Base-by-base conservation (phyloP, 768 basidiomycete genomes). In the Phlebiopsis flavidoalba region DNA sequence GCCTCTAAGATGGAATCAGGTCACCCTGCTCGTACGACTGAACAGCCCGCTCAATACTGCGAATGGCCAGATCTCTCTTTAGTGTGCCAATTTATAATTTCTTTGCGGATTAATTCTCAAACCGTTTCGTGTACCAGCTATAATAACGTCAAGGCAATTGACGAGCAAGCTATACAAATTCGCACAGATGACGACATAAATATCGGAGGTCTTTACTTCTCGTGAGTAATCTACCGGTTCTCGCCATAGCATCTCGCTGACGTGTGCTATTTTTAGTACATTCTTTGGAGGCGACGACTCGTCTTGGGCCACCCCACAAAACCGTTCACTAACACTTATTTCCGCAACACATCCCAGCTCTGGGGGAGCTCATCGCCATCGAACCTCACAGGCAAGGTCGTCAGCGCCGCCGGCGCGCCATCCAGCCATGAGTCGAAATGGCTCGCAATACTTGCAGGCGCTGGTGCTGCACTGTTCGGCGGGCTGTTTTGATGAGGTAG, bases 251-350 rank as follows among this genome's bases (percentile, higher is more conserved):
- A 49, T 53, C 54, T 21, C 31, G 46, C 46, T 54, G 55, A 33
- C 58, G 11, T n/a, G n/a, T n/a, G n/a, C 33, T 26, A 14, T 52
- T 5, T 51, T n/a, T 62, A 89, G 88, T 36, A 91, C 89, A 21
- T 93, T 93, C 76, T 93, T 92, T 68, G 91, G 91, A 73, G 92
- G 88, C 22, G 79, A 79, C 60, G 89, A 95, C 67, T 59, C 75
- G 4, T 80, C 80, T 37, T 95, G 88, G 89, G 87, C 88, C 90
- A 0, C 82, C 87, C 5, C 72, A n/a, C n/a, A n/a, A 77, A 4
- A 82, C 81, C 0, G 84, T 86, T 6, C 82, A 88, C n/a, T n/a
- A n/a, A n/a, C 67, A 86, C 87, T 0, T 93, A 89, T 71, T 94
- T 82, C 77, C 85, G 89, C 63, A 88, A 92, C 71, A 77, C 94